phyloP scores from a whole-genome alignment of 2,329 filamentous ascomycete genomes.

The Nothopassalora personata region DNA sequence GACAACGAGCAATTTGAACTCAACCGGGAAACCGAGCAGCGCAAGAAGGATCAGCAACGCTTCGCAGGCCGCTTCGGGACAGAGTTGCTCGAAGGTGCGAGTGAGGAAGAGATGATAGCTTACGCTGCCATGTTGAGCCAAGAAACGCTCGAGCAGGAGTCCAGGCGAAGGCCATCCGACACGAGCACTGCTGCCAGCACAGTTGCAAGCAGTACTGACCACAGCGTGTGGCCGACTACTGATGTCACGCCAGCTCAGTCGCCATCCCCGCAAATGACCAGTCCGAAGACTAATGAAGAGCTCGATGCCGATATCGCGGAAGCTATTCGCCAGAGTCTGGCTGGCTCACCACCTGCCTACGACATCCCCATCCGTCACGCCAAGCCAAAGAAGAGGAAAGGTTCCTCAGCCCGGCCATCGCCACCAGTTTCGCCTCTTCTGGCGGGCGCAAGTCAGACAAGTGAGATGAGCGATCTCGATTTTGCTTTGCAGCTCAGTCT shows the following conservation, averaged over 20 bases:
- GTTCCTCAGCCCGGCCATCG: constrained; percentile 24
- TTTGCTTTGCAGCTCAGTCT: constrained; percentile 59
- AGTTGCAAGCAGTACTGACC: constrained; percentile 35
- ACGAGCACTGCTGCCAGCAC: constrained; percentile 36
- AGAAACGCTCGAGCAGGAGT: constrained; percentile 50
- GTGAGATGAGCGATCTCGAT: constrained; percentile 54
- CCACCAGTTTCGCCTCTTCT: constrained; percentile 28
- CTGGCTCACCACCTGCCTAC: constrained; percentile 27
- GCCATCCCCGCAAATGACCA: constrained; percentile 18
- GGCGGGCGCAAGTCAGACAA: constrained; percentile 35
- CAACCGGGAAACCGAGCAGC: constrained; percentile 63
- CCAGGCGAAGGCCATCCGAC: constrained; percentile 43
- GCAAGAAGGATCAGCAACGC: constrained; percentile 61
- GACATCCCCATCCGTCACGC: constrained; percentile 45
- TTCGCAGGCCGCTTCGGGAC: constrained; percentile 79
- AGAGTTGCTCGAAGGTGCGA: constrained; percentile 56
- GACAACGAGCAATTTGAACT: constrained; percentile 79
- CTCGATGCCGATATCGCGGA: constrained; percentile 57
- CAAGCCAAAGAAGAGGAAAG: constrained; percentile 33
- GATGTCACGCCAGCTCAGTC: constrained; percentile 26
- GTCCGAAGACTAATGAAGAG: constrained; percentile 42
- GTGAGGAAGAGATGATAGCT: constrained; percentile 57
- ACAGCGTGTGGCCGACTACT: constrained; percentile 26
- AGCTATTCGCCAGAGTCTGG: constrained; percentile 53
- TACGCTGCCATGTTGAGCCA: constrained; percentile 60